These are phyloP conservation scores for Wallacemonas sp. DNA, from an alignment of 208 protist genomes.

Conservation along the genomic window DNA sequence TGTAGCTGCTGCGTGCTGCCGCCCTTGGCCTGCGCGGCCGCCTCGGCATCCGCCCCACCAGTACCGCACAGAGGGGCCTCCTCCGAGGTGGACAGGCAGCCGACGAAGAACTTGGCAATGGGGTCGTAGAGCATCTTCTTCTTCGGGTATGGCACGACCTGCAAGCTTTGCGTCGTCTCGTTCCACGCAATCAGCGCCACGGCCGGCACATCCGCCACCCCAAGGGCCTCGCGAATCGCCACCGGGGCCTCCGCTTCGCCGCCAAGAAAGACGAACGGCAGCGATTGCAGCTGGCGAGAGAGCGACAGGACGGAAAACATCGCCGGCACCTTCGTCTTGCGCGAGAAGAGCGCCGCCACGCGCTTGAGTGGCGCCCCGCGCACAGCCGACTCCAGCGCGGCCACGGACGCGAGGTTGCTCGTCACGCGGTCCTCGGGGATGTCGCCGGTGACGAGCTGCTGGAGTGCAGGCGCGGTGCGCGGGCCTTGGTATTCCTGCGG, in stretches of 20 bases:
- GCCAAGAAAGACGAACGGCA: constrained; percentile 77
- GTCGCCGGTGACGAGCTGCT: constrained; percentile 49
- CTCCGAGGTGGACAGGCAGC: constrained; percentile 15
- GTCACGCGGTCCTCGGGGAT: constrained; percentile 46
- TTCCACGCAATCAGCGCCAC: constrained; percentile 45
- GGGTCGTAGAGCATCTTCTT: constrained; percentile 63
- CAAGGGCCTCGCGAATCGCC: constrained; percentile 38
- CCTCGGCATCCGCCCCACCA: too few species aligned
- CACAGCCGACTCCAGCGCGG: constrained; percentile 32
- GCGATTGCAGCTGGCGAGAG: constrained; percentile 64
- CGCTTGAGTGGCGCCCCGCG: constrained; percentile 34
- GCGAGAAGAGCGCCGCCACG: constrained; percentile 75
- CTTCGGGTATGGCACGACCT: constrained; percentile 46
- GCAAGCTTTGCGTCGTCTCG: constrained; percentile 20
- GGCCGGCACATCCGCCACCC: constrained; percentile 49
- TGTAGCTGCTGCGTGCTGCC: background rate
- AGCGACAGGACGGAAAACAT: constrained; percentile 78
- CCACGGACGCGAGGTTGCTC: constrained; percentile 26
- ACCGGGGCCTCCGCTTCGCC: constrained; percentile 22
- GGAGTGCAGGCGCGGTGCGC: constrained; percentile 68
- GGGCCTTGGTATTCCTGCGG: constrained; percentile 74
- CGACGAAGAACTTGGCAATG: constrained; percentile 69
- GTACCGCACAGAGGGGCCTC: background rate
- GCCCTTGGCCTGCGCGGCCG: background rate
- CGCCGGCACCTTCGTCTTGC: constrained; percentile 75